Evolutionary conservation across 441 rosid species (phyloP).

Genomic region (Corymbia citriodora): DNA sequence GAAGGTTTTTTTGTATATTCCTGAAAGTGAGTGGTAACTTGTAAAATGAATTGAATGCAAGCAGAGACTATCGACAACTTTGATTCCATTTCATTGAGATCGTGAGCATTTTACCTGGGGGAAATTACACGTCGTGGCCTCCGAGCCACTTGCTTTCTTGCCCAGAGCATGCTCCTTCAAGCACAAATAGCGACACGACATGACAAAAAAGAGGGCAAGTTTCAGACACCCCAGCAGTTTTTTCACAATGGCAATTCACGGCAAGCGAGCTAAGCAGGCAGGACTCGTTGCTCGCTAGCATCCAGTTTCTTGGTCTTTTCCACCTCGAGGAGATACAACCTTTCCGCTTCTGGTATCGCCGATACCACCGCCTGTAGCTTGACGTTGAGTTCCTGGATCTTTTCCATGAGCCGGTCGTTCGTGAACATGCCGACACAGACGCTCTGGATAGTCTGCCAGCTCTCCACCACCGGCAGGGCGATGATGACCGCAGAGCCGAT

Average conservation of each 20-base stretch:
- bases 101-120: background rate
- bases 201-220: background rate
- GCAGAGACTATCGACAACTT: background rate
- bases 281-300: slow-evolving; percentile 26
- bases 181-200: background rate
- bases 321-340: slow-evolving; percentile 43
- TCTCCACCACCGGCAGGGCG: slow-evolving; percentile 67
- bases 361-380: slow-evolving; percentile 40
- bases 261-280: background rate
- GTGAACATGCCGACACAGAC: slow-evolving; percentile 76
- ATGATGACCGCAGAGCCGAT: slow-evolving; percentile 63
- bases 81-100: background rate
- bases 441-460: slow-evolving; percentile 61
- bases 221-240: background rate
- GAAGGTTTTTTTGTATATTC: background rate
- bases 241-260: background rate
- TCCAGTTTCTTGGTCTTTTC: slow-evolving; percentile 43
- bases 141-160: background rate
- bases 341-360: slow-evolving; percentile 70
- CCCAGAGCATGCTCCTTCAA: background rate
- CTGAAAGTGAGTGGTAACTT: background rate
- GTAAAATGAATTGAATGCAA: background rate
- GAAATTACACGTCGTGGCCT: background rate
- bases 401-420: slow-evolving; percentile 56
- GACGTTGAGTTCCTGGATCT: slow-evolving; percentile 51